Evolutionary conservation across 352 stramenopile genomes (phyloP), one percentile per base, ranked within the genome.

Genomic region (Pythium chondricola): DNA sequence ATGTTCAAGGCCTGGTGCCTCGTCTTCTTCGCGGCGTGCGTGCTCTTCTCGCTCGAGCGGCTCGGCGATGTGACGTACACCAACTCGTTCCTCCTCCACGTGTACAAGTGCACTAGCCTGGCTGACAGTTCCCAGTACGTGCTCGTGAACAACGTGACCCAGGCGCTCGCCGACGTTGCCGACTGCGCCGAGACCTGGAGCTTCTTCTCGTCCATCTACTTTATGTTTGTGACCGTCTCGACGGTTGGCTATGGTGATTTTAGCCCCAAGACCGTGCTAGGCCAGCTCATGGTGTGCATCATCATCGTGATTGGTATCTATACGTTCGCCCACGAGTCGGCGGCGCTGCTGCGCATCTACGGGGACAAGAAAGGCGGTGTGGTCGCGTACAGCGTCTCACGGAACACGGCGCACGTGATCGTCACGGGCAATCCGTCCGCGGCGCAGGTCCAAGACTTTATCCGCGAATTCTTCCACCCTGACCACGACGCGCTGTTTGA

Each of bases 231-330:
- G 42, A 94, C 83, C 3, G 81, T 91, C 9, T 93, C 81, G 9
- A 94, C 83, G 5, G 83, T 94, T 25, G 83, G 83, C 0, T 94
- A 94, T 42, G 83, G 83, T 2, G 83, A 94, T 51, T 91, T 94
- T 40, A 88, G 71, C 1, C 83, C 83, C 21, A 87, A 88, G 47
- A 94, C 83, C 0, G 79, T 94, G 21, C 60, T 92, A 13, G 81
- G 83, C 0, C 80, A 88, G 27, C 54, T 86, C 41, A 75, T 73
- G 35, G 80, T 94, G 3, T 88, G 80, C 48, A 59, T 84, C 13
- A 86, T 94, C 41, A 94, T 94, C 35, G 73, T 88, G 11, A 83
- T 89, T 24, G 83, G 83, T 26, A 94, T 94, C 33, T 94, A 94
- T 52, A 89, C 74, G 6, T 94, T 94, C 48, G 83, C 80, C 21